Evolutionary conservation across 1,139 yeast genomes (phyloP).

Genomic region (Ogataea hybrid): DNA sequence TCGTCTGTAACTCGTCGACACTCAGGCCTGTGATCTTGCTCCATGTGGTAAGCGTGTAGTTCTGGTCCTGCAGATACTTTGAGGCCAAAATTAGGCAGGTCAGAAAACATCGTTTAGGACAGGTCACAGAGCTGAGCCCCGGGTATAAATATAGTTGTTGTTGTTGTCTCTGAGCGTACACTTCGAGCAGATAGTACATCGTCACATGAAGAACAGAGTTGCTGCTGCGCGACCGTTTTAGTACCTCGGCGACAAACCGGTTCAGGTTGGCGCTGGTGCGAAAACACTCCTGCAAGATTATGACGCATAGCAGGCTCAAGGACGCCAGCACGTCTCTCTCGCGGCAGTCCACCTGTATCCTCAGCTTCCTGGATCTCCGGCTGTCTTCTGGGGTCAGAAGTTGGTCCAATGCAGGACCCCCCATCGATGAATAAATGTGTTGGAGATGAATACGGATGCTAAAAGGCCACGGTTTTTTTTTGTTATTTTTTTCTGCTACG

Average conservation of each 20-base stretch:
- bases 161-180: too few relatives aligned
- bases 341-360: not conserved
- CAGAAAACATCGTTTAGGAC: too few relatives aligned
- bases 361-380: not conserved
- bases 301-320: constrained; percentile 1
- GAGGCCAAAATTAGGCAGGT: too few relatives aligned
- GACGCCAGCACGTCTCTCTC: not conserved
- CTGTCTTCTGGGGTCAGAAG: constrained; percentile 5
- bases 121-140: too few relatives aligned
- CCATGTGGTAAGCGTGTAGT: too few relatives aligned
- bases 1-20: too few relatives aligned
- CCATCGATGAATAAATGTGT: not conserved
- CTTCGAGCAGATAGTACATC: constrained; percentile 56
- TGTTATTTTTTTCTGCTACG: not conserved
- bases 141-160: too few relatives aligned
- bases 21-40: too few relatives aligned
- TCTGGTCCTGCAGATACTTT: too few relatives aligned
- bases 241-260: constrained; percentile 58
- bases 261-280: constrained; percentile 5
- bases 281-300: constrained; percentile 6
- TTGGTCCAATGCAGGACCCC: constrained; percentile 2
- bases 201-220: constrained; percentile 65
- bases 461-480: not conserved
- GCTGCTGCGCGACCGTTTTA: constrained; percentile 67
- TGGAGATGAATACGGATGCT: not conserved